A percentile compares a stretch with the other conserved stretches of the same genome.
phyloP scores from a whole-genome alignment of 169 alveolate genomes.

The Plasmodium gallinaceum region DNA sequence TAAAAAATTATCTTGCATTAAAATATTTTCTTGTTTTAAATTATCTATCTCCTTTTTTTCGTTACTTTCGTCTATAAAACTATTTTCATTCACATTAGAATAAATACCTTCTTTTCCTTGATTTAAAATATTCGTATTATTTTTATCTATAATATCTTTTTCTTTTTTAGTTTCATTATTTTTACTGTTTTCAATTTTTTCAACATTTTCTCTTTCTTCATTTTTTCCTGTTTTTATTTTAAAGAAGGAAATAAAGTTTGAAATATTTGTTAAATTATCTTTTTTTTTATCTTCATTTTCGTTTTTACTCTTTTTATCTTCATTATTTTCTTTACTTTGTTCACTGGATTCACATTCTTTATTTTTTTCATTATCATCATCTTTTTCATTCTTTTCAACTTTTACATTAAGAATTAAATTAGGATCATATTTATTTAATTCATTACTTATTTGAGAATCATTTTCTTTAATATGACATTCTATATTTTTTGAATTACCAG shows the following conservation, averaged over 20 bases:
- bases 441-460: background rate
- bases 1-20: background rate
- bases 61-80: too few species aligned
- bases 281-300: background rate
- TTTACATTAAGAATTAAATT: too few species aligned
- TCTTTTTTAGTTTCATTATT: background rate
- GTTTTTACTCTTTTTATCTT: background rate
- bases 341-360: background rate
- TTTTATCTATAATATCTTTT: background rate
- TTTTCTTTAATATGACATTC: background rate
- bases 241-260: conserved; percentile 18
- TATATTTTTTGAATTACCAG: background rate
- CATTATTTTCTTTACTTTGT: background rate
- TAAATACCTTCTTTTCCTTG: background rate
- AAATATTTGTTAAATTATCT: background rate
- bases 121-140: background rate
- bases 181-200: background rate
- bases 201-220: conserved; percentile 10
- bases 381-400: too few species aligned
- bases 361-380: background rate
- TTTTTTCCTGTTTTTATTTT: background rate
- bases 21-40: too few species aligned
- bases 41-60: too few species aligned
- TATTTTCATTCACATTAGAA: background rate
- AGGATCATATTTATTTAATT: too few species aligned